Conservation (phyloP, 192 early-diverging fungal species). For the Coemansia asiatica region DNA sequence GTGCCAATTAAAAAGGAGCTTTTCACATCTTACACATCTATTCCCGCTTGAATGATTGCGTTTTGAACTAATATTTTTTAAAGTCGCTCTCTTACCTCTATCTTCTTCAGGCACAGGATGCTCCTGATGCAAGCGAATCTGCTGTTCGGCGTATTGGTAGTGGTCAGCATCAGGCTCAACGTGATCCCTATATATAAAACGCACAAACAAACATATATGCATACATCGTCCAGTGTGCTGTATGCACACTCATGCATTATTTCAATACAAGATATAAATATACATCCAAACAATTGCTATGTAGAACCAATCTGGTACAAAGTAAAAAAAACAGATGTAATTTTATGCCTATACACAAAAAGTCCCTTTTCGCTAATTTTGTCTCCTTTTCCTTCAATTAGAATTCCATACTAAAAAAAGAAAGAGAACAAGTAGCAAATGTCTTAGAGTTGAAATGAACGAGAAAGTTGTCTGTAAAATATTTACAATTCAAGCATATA, state of each 20-base stretch:
- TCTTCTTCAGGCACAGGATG: slow-evolving; percentile 63
- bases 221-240: background rate
- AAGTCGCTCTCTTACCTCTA: slow-evolving; percentile 26
- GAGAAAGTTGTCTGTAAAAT: background rate
- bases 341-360: too few species aligned
- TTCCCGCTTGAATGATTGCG: too few species aligned
- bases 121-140: slow-evolving; percentile 71
- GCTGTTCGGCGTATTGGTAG: slow-evolving; percentile 70
- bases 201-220: background rate
- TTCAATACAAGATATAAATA: background rate
- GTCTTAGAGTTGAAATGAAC: background rate
- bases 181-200: slow-evolving; percentile 73
- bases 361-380: too few species aligned
- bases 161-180: slow-evolving; percentile 88
- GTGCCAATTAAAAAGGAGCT: too few species aligned
- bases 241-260: background rate
- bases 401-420: background rate
- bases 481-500: background rate
- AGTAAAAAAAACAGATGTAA: too few species aligned
- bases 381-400: too few species aligned
- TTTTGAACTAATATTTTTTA: background rate
- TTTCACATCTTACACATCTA: too few species aligned
- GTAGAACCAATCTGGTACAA: background rate
- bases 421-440: background rate
- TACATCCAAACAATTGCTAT: background rate